Evolutionary conservation across 352 stramenopile species (phyloP).

Genomic region (Globisporangium emineosum): DNA sequence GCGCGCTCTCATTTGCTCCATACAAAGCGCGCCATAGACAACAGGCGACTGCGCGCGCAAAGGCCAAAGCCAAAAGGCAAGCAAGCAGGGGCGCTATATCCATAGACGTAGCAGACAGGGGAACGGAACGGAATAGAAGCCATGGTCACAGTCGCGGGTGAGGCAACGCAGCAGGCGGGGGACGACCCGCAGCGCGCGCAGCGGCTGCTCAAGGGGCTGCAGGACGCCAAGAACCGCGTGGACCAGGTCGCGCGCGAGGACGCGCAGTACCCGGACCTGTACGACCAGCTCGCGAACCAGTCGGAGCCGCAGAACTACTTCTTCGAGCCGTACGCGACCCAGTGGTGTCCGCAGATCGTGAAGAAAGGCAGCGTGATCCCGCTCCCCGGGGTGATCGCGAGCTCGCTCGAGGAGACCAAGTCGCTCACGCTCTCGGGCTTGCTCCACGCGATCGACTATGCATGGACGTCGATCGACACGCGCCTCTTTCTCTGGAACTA

Average conservation of each 20-base stretch:
- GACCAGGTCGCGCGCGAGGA: conserved; percentile 74
- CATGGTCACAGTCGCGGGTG: neutral
- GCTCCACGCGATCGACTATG: conserved; percentile 86
- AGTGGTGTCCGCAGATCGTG: conserved; percentile 78
- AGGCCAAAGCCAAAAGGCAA: neutral
- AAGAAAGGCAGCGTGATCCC: conserved; percentile 73
- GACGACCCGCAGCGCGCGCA: conserved; percentile 31
- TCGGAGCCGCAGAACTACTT: conserved; percentile 89
- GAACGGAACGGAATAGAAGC: neutral
- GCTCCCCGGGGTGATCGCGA: conserved; percentile 64
- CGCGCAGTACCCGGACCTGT: conserved; percentile 72
- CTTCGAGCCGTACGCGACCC: conserved; percentile 78
- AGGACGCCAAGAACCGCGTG: conserved; percentile 69
- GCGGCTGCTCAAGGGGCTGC: conserved; percentile 62
- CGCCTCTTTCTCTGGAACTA: conserved; percentile 96
- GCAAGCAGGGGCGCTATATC: neutral
- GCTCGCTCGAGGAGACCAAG: conserved; percentile 63
- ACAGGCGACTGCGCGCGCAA: neutral
- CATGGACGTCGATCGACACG: conserved; percentile 95
- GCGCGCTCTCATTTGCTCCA: neutral
- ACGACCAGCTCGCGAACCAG: conserved; percentile 76
- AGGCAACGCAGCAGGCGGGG: neutral
- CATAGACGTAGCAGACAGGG: neutral
- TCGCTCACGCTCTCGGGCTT: conserved; percentile 89
- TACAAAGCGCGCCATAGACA: neutral